A percentile compares a stretch with the other conserved stretches of the same genome.
Conservation (phyloP, 2,329 filamentous ascomycete genomes). For the Pseudogymnoascus pannorum region DNA sequence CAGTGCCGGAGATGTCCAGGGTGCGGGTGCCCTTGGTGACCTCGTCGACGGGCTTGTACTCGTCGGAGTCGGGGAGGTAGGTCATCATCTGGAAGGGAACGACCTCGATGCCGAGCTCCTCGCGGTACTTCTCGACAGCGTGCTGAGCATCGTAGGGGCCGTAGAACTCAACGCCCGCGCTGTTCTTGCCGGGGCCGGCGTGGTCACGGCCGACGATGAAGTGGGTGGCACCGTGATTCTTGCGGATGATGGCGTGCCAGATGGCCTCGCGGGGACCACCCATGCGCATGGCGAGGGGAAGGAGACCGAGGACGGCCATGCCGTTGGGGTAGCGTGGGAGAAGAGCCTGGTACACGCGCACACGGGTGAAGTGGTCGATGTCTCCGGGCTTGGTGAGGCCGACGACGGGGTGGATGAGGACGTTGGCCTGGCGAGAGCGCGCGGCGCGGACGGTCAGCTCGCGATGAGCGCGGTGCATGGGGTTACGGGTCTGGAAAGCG, state of each 20-base stretch:
- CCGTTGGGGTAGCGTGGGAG: conserved; percentile 96
- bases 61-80: conserved; percentile 92
- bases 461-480: conserved; percentile 97
- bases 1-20: conserved; percentile 77
- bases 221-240: conserved; percentile 98
- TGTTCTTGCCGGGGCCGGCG: conserved; percentile 96
- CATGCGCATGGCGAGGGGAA: conserved; percentile 98
- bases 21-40: conserved; percentile 78
- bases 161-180: conserved; percentile 93
- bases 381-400: conserved; percentile 98
- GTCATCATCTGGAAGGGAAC: conserved; percentile 99
- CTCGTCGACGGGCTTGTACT: conserved; percentile 90
- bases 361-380: conserved; percentile 99
- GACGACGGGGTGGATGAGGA: conserved; percentile 97
- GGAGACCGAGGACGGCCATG: conserved; percentile 92
- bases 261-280: conserved; percentile 95
- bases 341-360: conserved; percentile 96
- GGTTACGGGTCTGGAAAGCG: conserved; percentile 98
- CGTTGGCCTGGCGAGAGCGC: conserved; percentile 92
- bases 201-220: conserved; percentile 99
- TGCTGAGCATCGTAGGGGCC: conserved; percentile 96
- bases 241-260: conserved; percentile 99
- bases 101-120: conserved; percentile 96
- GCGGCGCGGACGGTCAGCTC: conserved; percentile 96
- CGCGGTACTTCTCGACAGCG: conserved; percentile 90